Evolutionary conservation across 768 basidiomycete species (phyloP).

Genomic region (Xerocomus brunneocitrinus): DNA sequence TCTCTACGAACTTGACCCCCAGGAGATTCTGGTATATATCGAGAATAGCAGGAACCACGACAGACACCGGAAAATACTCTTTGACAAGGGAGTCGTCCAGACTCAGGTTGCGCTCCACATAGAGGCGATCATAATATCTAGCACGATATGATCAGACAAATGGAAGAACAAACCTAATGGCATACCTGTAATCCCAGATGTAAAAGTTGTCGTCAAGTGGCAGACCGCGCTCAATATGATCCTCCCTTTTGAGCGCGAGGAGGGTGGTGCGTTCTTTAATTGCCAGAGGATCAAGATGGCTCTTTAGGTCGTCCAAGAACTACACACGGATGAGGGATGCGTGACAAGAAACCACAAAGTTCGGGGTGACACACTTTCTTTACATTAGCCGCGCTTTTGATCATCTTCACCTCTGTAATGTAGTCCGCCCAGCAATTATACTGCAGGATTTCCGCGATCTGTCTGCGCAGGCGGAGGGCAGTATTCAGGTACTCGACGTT

Average conservation of each 20-base stretch:
- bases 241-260: conserved; percentile 70
- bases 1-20: conserved; percentile 59
- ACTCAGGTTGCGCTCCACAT: conserved; percentile 58
- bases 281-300: conserved; percentile 69
- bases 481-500: conserved; percentile 70
- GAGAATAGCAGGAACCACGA: conserved; percentile 79
- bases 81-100: conserved; percentile 79
- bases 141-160: background rate
- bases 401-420: conserved; percentile 82
- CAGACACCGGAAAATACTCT: conserved; percentile 84
- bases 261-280: conserved; percentile 61
- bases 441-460: conserved; percentile 61
- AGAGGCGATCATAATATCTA: conserved; percentile 36
- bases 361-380: conserved; percentile 40
- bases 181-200: conserved; percentile 79
- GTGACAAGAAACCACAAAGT: background rate
- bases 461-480: conserved; percentile 63
- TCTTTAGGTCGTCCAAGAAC: conserved; percentile 77
- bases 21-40: conserved; percentile 81
- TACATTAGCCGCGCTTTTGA: conserved; percentile 63
- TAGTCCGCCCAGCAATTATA: conserved; percentile 85
- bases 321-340: conserved; percentile 20
- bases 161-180: background rate
- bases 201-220: conserved; percentile 71
- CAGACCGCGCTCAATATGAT: conserved; percentile 54